phyloP scores from a whole-genome alignment of 1,284 basidiomycete species.

The Fomitopsis pinicola region DNA sequence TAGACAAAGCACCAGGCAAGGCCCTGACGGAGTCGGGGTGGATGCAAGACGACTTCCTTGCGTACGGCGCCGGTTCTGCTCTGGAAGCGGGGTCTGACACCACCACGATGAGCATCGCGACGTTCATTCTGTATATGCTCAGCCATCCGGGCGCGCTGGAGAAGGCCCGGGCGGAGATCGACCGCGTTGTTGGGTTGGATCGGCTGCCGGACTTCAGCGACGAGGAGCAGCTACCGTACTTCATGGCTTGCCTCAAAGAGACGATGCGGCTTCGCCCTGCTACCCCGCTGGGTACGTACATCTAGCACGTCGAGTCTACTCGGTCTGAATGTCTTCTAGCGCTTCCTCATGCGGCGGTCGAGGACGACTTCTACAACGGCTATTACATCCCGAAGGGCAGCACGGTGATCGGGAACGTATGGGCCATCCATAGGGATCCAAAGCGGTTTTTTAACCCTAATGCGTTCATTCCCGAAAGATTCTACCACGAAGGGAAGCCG shows the following conservation, averaged over 20 bases:
- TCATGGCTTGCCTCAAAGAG: conserved; percentile 29
- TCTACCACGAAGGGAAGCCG: conserved; percentile 17
- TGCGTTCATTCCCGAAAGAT: conserved; percentile 19
- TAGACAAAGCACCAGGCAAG: conserved; percentile 20
- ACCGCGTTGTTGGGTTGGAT: conserved; percentile 26
- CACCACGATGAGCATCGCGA: conserved; percentile 20
- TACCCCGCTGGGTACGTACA: conserved; percentile 17
- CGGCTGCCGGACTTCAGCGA: conserved; percentile 27
- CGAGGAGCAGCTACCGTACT: conserved; percentile 22
- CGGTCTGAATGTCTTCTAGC: neutral
- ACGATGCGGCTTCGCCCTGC: conserved; percentile 20
- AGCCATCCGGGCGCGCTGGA: conserved; percentile 27
- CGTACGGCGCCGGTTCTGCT: conserved; percentile 16
- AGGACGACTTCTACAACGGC: conserved; percentile 18
- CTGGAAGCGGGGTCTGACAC: conserved; percentile 28
- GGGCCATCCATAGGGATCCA: conserved; percentile 9
- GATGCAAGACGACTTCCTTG: conserved; percentile 26
- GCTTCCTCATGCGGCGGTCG: conserved; percentile 11
- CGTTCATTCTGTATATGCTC: conserved; percentile 28
- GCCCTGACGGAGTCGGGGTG: conserved; percentile 22
- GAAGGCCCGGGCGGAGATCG: conserved; percentile 33
- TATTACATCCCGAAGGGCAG: conserved; percentile 23
- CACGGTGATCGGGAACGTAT: conserved; percentile 14
- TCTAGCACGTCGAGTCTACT: too few relatives aligned
- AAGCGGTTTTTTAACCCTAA: conserved; percentile 14